Base-by-base conservation (phyloP, 2,329 filamentous ascomycete genomes). In the Calonectria crousiana region DNA sequence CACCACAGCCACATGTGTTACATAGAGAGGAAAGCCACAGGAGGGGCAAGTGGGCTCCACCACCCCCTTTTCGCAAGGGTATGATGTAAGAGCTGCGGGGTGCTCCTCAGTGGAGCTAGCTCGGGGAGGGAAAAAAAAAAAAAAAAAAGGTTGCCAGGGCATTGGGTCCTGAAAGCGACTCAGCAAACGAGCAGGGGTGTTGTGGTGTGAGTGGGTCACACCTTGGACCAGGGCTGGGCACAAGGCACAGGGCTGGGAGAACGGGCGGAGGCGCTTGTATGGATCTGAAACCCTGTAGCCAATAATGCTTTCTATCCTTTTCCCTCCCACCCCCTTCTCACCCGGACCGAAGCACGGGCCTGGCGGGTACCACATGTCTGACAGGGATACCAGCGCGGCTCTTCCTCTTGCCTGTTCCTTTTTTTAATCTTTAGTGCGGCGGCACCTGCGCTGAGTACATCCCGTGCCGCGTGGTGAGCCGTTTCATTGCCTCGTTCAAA, bases 351-450 rank as follows among this genome's bases (percentile, higher is more conserved):
- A 78, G 81, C 80, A 81, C 79, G 69, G 77, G 68, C 69, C 73
- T 70, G 38, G 47, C 26, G 38, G 64, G 75, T n/a, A 77, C 81
- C 81, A 83, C 81, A 83, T 83, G 81, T 82, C 74, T 74, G 74
- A 75, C 81, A 83, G 77, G 81, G 81, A 79, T 82, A 68, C 62
- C 62, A 75, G 77, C 73, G 78, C 78, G 78, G 79, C 79, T 81
- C 77, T 78, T 76, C 65, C 16, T 73, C 70, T 75, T 71, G 74
- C 73, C 75, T 78, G 62, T 75, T 76, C 66, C 74, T 52, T 70
- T 66, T 74, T 69, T 69, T 53, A 72, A 60, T 56, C 44, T 38
- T 65, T 60, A 75, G 70, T 44, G 66, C 68, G 53, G 49, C 38
- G 52, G 64, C 62, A 65, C 67, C 60, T 72, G 30, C 44, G 44